A percentile compares a stretch with the other conserved stretches of the same genome.
These are phyloP conservation scores for Boletus tomentosulus DNA, from an alignment of 768 basidiomycete species.

Conservation along the genomic window DNA sequence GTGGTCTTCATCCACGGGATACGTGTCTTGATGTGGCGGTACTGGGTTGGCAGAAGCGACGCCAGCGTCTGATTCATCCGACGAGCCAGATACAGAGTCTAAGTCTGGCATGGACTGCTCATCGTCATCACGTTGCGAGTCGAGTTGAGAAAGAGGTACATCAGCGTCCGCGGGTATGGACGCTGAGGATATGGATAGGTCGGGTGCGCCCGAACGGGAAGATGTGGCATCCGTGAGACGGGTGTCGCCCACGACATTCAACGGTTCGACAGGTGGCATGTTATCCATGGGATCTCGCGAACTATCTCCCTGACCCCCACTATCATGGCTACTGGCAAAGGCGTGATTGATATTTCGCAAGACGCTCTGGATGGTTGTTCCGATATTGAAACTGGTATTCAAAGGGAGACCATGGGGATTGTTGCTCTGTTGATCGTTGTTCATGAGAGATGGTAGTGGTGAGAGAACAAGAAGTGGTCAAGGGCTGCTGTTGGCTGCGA, in stretches of 20 bases:
- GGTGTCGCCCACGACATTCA: background rate
- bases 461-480: constrained; percentile 9
- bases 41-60: constrained; percentile 31
- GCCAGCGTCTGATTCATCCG: constrained; percentile 32
- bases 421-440: constrained; percentile 13
- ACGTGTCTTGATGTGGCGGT: constrained; percentile 9
- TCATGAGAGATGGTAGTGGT: constrained; percentile 23
- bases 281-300: background rate
- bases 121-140: constrained; percentile 24
- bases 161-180: constrained; percentile 3
- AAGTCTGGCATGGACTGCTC: constrained; percentile 42
- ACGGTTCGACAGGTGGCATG: constrained; percentile 3
- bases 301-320: background rate
- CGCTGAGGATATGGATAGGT: constrained; percentile 1
- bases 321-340: constrained; percentile 12
- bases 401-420: constrained; percentile 10
- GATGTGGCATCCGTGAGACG: constrained; percentile 2
- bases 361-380: constrained; percentile 27
- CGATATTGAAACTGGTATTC: constrained; percentile 19
- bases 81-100: constrained; percentile 37
- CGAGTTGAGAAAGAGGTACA: constrained; percentile 2
- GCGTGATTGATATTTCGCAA: constrained; percentile 32
- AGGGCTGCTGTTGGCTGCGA: background rate
- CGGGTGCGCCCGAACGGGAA: background rate
- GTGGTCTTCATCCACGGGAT: constrained; percentile 31